Evolutionary conservation across 805 yeast species (phyloP).

Genomic region (Torulaspora gathmanii): DNA sequence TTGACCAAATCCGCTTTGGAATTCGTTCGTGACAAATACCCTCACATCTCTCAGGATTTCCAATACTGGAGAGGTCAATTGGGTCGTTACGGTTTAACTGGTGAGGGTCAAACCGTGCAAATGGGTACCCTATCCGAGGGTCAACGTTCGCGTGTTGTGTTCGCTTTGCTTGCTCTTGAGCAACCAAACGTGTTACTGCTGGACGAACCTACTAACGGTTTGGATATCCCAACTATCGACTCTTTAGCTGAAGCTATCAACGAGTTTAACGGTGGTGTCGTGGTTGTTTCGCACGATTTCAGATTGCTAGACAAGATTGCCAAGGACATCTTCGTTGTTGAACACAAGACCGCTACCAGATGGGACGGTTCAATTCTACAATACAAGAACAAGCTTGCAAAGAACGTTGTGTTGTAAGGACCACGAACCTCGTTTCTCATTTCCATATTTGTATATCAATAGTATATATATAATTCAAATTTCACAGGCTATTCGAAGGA

Average conservation of each 20-base stretch:
- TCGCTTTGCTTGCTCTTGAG: constrained; percentile 92
- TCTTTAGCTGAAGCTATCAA: constrained; percentile 95
- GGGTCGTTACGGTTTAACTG: constrained; percentile 97
- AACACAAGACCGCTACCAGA: constrained; percentile 89
- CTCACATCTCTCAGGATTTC: constrained; percentile 89
- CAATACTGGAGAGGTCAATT: constrained; percentile 98
- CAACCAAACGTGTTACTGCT: constrained; percentile 88
- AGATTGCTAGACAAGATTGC: constrained; percentile 95
- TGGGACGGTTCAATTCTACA: constrained; percentile 91
- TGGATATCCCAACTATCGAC: constrained; percentile 97
- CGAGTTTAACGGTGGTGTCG: constrained; percentile 95
- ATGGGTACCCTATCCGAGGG: constrained; percentile 99
- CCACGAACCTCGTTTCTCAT: neutral
- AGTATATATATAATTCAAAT: constrained; percentile 1
- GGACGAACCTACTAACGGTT: constrained; percentile 99
- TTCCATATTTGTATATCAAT: neutral
- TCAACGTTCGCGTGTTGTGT: constrained; percentile 98
- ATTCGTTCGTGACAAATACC: constrained; percentile 92
- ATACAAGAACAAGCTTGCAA: constrained; percentile 92
- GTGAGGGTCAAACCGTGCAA: constrained; percentile 97
- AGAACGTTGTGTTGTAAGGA: constrained; percentile 68
- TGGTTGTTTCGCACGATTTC: constrained; percentile 98
- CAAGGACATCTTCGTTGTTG: constrained; percentile 94
- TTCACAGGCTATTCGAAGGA: neutral
- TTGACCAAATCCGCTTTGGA: constrained; percentile 92